Conservation (phyloP, 768 basidiomycete genomes). For the Termitomyces sp. region DNA sequence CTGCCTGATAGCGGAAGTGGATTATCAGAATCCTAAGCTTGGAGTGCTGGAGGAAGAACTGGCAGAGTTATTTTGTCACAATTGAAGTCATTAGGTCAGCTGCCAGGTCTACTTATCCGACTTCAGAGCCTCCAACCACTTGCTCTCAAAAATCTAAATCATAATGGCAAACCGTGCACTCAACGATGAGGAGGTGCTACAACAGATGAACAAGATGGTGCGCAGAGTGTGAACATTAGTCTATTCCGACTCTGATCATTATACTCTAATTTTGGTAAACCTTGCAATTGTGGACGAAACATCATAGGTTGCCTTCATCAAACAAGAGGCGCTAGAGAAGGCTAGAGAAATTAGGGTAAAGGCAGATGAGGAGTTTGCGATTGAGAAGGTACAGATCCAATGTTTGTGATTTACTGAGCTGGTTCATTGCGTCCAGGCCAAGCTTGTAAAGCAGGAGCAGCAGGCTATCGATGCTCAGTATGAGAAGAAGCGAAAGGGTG, state of each 20-base stretch:
- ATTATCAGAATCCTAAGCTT: not conserved
- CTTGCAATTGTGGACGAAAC: not conserved
- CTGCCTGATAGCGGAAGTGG: not conserved
- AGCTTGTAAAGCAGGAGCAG: constrained; percentile 94
- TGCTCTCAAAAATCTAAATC: not conserved
- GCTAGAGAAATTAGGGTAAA: constrained; percentile 96
- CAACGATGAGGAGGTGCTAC: constrained; percentile 93
- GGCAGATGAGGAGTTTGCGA: constrained; percentile 98
- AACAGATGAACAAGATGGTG: constrained; percentile 99
- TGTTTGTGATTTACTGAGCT: not conserved
- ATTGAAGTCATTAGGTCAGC: not conserved
- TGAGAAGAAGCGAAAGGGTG: constrained; percentile 95
- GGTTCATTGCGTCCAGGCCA: constrained; percentile 54
- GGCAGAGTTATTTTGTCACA: constrained; percentile 27
- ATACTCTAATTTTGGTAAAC: not conserved
- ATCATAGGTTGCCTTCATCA: constrained; percentile 90
- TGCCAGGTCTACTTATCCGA: not conserved
- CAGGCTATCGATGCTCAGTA: constrained; percentile 90
- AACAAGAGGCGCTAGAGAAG: constrained; percentile 97
- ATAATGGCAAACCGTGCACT: constrained; percentile 72
- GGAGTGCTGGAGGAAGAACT: not conserved
- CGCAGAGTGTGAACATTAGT: constrained; percentile 16
- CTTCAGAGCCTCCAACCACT: not conserved
- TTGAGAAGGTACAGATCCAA: constrained; percentile 74
- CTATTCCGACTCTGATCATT: constrained; percentile 4